Evolutionary conservation across 148 eudicot genomes (phyloP), one percentile per base, ranked within the genome.

Genomic region (Heliamphora exappendiculata): DNA sequence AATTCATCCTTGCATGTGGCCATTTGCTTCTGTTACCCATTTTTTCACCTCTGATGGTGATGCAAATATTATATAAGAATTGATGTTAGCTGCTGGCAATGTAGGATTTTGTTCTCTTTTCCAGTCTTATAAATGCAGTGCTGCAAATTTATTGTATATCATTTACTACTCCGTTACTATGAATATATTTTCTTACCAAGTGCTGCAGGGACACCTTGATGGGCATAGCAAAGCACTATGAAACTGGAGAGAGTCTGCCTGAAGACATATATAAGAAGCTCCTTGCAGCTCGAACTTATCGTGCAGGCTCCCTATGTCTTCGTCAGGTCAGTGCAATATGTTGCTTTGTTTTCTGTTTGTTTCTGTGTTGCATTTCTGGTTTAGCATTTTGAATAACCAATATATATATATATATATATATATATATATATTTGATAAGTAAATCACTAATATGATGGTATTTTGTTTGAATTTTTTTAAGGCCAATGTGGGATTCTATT

Each of bases 211-310:
- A 93, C 81, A 95, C 99, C 47, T 82, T 95, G 80, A 91, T 95
- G 97, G 88, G 98, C 75, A 88, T 95, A 44, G 98, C 98, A 37
- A 88, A 91, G 80, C 99, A 95, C 84, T 93, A 88, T 76, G 98
- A 92, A 89, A 88, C 86, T 72, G 97, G 93, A 63, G 97, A 95
- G 79, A 75, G 78, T 78, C 96, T 95, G 75, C 97, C 96, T 64
- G 99, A 95, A 76, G 97, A 85, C 33, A 87, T 95, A 67, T 95
- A 91, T 83, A 75, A 87, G 85, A 95, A 91, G 84, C 91, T 95
- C 76, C 90, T 93, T 77, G 98, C 97, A 8, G 98, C 99, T 55
- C 86, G 92, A 78, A 95, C 98, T 45, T 95, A 84, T 77, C 92
- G 94, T 83, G 97, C 99, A 39, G 99, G 99, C 79, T 86, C 92